Evolutionary conservation across 2,329 filamentous ascomycete species (phyloP), one percentile per base, ranked within the genome.

Genomic region (Talaromyces funiculosus): DNA sequence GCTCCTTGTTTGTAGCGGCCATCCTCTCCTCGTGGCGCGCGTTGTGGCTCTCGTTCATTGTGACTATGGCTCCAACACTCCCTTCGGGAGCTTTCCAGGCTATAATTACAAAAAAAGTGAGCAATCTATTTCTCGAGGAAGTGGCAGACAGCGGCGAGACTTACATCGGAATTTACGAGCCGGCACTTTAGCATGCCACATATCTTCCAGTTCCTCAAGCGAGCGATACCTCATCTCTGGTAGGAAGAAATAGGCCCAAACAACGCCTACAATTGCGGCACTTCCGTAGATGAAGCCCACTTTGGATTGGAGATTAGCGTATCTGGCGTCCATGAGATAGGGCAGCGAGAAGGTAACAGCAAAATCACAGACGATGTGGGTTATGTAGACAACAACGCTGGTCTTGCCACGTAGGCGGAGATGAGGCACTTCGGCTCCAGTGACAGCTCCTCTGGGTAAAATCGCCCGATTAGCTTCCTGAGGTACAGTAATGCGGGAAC

Each of bases 381-480:
- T 20, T n/a, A 40, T n/a, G n/a, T 40, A 18, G 3, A 22, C 43
- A 3, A 20, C 10, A 20, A 10, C 9, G 33, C 20, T 40, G 33
- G 20, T 20, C 16, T 47, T 60, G 37, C 64, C 65, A 4, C 59
- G 57, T 53, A 65, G 43, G 9, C 60, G 47, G 7, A 62, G 51
- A 6, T 61, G 53, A 3, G 66, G 63, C 3, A 68, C 22, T 29
- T 69, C 67, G 4, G 67, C 18, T 40, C n/a, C 18, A 16, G 18
- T n/a, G 37, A 40, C 29, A 31, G 29, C 29, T 31, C 9, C n/a
- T n/a, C n/a, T n/a, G n/a, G n/a, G n/a, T n/a, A n/a, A n/a, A n/a
- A n/a, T n/a, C n/a, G n/a, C n/a, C n/a, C n/a, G n/a, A n/a, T n/a
- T n/a, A n/a, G n/a, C n/a, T n/a, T n/a, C n/a, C n/a, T n/a, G n/a